phyloP scores from a whole-genome alignment of 176 grass and related monocot genomes.

The Ananas comosus region DNA sequence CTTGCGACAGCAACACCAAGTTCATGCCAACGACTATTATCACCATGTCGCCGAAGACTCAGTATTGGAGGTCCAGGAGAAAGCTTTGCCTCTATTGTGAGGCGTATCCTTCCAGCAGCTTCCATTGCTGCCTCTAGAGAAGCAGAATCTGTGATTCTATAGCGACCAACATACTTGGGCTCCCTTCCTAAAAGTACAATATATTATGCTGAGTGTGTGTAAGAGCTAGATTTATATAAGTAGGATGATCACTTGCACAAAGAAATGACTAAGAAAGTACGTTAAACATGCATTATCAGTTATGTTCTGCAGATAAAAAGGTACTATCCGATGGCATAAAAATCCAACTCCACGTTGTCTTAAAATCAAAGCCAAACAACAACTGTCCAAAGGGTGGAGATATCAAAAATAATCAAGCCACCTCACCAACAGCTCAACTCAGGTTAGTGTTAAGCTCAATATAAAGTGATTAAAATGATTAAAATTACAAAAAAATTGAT shows the following conservation, averaged over 20 bases:
- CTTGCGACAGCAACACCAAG: slow-evolving; percentile 77
- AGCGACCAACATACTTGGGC: slow-evolving; percentile 69
- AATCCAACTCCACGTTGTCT: no score
- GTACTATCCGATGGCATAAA: no score
- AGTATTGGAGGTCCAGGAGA: slow-evolving; percentile 95
- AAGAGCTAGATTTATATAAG: background rate
- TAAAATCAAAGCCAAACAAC: no score
- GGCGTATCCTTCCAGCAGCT: slow-evolving; percentile 68
- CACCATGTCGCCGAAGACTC: slow-evolving; percentile 86
- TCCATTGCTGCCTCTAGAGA: slow-evolving; percentile 86
- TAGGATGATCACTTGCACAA: background rate
- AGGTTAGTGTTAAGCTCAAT: no score
- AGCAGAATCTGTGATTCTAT: slow-evolving; percentile 79
- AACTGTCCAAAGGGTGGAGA: no score
- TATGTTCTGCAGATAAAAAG: no score
- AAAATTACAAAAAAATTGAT: no score
- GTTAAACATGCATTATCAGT: no score
- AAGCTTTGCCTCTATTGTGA: slow-evolving; percentile 88
- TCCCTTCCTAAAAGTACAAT: slow-evolving; percentile 43
- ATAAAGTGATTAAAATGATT: no score
- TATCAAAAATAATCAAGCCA: no score
- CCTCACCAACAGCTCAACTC: no score
- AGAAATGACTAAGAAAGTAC: background rate
- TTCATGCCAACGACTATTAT: slow-evolving; percentile 78
- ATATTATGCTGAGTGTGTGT: background rate